Evolutionary conservation across 1,139 yeast genomes (phyloP).

Genomic region (Suhomyces ambrosiae): DNA sequence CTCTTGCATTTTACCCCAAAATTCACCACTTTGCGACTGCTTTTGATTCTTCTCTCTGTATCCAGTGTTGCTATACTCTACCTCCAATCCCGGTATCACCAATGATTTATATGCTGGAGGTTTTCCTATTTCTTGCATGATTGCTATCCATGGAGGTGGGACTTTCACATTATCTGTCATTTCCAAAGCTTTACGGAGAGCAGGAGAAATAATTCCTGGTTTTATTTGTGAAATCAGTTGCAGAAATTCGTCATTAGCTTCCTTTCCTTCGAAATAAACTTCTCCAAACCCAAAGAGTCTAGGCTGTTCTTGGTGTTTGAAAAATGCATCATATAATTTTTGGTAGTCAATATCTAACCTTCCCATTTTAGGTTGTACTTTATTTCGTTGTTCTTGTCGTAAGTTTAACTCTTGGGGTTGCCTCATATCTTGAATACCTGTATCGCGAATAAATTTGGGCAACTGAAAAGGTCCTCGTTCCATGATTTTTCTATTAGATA

Average conservation of each 20-base stretch:
- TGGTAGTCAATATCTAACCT: conserved; percentile 83
- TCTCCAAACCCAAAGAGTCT: conserved; percentile 71
- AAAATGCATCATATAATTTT: conserved; percentile 83
- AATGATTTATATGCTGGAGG: conserved; percentile 83
- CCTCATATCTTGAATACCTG: conserved; percentile 90
- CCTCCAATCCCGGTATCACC: conserved; percentile 57
- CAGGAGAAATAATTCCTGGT: conserved; percentile 70
- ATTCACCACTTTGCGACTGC: conserved; percentile 30
- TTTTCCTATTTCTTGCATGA: conserved; percentile 72
- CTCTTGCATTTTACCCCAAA: conserved; percentile 47
- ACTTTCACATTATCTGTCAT: conserved; percentile 51
- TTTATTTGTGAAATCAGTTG: conserved; percentile 42
- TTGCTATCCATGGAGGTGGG: conserved; percentile 81
- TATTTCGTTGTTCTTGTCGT: conserved; percentile 76
- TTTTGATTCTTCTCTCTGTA: conserved; percentile 29
- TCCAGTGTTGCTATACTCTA: conserved; percentile 41
- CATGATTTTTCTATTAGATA: conserved; percentile 71
- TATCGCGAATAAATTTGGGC: conserved; percentile 76
- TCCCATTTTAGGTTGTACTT: conserved; percentile 91
- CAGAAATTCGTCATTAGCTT: conserved; percentile 47
- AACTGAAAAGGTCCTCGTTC: conserved; percentile 74
- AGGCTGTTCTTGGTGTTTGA: conserved; percentile 78
- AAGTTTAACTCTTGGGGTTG: conserved; percentile 56
- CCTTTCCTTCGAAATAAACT: conserved; percentile 77
- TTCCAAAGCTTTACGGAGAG: conserved; percentile 69